Base-by-base conservation (phyloP, 2,329 filamentous ascomycete species). In the Penicillium fuscoglaucum region DNA sequence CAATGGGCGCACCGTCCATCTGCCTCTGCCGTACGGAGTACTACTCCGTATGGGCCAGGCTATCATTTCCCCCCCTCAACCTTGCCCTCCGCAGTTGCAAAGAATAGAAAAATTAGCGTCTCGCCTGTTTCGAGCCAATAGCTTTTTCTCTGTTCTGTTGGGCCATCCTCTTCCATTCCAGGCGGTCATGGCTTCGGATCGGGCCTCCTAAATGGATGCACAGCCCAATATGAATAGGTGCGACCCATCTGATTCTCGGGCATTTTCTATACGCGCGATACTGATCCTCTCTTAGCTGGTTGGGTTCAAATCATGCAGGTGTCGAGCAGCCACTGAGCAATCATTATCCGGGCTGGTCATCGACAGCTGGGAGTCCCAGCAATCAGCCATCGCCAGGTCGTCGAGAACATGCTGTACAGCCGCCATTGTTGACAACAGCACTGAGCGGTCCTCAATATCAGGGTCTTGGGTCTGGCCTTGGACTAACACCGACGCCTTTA, bases 361-460 rank as follows among this genome's bases (percentile, higher is more conserved):
- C 68, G 43, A 58, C 71, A 61, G 67, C 69, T 60, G 61, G 62
- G 52, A 64, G 59, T 58, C 60, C 67, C 57, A 68, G 66, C 65
- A 72, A 71, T 56, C 75, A 72, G 55, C 63, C 64, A 40, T 76
- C 76, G 52, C 71, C 74, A 41, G 66, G 68, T 62, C 76, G 75
- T 66, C 75, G 76, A 64, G 76, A 78, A 58, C 71, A 78, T 74
- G 75, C 72, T 44, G 66, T 73, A 59, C 72, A 76, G 64, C 78
- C 75, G 50, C 76, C 76, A 41, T 66, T 76, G 59, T 66, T 80
- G 62, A 79, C 74, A 39, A 78, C 78, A 57, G 69, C 72, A 52
- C 70, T 77, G 57, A 72, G 63, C 60, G 72, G 69, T 55, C 65
- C 70, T 65, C 75, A 76, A 46, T 73, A 70, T 46, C 74, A 76